Conservation (phyloP, 345 rosid species). For the Citrus australasica region DNA sequence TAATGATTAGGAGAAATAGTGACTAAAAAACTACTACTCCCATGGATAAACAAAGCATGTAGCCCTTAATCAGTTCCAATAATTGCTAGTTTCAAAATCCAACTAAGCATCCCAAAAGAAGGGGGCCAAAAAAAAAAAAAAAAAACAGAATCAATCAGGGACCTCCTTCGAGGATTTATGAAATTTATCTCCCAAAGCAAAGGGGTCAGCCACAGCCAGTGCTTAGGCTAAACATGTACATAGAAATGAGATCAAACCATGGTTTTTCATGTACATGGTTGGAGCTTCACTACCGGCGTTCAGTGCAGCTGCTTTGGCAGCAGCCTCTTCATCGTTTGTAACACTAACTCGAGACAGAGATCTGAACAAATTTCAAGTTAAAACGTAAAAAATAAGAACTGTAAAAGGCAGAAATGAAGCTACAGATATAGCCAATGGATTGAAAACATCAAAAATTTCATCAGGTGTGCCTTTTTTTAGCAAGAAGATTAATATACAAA, state of each 20-base stretch:
- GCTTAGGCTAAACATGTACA: background rate
- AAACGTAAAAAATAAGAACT: background rate
- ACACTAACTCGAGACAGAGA: constrained; percentile 45
- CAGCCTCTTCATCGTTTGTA: constrained; percentile 66
- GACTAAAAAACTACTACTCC: background rate
- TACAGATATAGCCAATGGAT: background rate
- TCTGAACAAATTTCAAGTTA: constrained; percentile 29
- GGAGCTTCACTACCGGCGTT: constrained; percentile 66
- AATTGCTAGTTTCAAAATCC: background rate
- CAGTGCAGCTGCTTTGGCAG: constrained; percentile 67
- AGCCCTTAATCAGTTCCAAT: background rate
- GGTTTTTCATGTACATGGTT: constrained; percentile 57
- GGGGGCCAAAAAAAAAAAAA: background rate
- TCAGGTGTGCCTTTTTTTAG: no score
- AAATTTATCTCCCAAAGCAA: background rate
- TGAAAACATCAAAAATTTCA: background rate
- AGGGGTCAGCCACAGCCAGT: background rate
- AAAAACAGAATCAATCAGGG: background rate
- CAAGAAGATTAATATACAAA: no score
- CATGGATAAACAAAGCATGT: constrained; percentile 1
- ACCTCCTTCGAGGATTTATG: background rate
- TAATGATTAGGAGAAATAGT: background rate
- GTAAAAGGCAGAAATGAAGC: background rate
- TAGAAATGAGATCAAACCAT: constrained; percentile 32
- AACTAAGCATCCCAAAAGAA: no score